phyloP scores from a whole-genome alignment of 139 green algal genomes.

The Choricystis sp. region DNA sequence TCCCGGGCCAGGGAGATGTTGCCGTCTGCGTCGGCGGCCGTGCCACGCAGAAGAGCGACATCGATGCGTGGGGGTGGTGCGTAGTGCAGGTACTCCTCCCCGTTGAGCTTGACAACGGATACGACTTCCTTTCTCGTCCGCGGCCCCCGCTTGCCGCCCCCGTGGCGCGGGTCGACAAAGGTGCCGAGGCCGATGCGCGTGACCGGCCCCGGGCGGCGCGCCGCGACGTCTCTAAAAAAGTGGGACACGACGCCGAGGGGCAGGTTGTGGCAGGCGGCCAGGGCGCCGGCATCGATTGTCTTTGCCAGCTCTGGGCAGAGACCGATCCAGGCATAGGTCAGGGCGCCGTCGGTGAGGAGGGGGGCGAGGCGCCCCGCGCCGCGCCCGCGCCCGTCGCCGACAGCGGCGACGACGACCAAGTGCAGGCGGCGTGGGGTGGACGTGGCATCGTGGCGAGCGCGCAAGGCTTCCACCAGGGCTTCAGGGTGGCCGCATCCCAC shows the following conservation, averaged over 20 bases:
- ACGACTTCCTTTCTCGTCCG: slow-evolving; percentile 13
- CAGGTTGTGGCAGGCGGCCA: slow-evolving; percentile 14
- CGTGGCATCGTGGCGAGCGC: slow-evolving; percentile 10
- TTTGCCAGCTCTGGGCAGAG: slow-evolving; percentile 6
- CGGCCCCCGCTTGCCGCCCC: slow-evolving; percentile 22
- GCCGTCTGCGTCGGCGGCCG: slow-evolving; percentile 27
- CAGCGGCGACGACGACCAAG: slow-evolving; percentile 11
- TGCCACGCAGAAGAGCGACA: slow-evolving; percentile 27
- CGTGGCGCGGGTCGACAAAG: slow-evolving; percentile 28
- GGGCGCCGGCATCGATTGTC: slow-evolving; percentile 10
- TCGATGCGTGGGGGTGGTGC: slow-evolving; percentile 4
- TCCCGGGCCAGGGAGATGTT: slow-evolving; percentile 35
- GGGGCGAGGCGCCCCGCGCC: slow-evolving; percentile 1
- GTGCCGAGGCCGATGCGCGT: slow-evolving; percentile 24
- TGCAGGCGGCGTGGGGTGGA: slow-evolving; percentile 11
- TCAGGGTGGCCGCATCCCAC: slow-evolving; percentile 18
- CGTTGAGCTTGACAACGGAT: slow-evolving; percentile 13
- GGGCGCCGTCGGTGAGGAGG: background rate
- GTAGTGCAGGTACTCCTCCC: slow-evolving; percentile 23
- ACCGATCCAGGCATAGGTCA: slow-evolving; percentile 16
- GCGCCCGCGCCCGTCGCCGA: slow-evolving; percentile 16
- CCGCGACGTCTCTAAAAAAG: slow-evolving; percentile 26
- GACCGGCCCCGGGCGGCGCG: slow-evolving; percentile 14
- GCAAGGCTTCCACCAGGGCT: slow-evolving; percentile 14
- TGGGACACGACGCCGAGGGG: slow-evolving; percentile 26